These are phyloP conservation scores for Elymus sibiricus DNA, from an alignment of 176 grass and related monocot genomes.

Conservation along the genomic window DNA sequence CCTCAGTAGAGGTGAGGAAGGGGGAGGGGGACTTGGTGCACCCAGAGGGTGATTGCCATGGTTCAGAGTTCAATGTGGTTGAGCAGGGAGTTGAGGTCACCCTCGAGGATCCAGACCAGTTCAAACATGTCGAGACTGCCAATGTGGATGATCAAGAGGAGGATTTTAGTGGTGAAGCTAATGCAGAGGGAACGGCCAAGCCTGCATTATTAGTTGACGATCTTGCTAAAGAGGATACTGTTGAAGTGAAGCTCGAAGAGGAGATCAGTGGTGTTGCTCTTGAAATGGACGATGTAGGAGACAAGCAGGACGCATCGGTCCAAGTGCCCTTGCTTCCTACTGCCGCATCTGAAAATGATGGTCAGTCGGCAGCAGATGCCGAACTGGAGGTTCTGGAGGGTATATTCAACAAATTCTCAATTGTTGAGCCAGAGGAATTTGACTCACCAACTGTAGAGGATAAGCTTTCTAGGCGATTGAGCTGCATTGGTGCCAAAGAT, in stretches of 20 bases:
- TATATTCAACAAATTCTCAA: conserved; percentile 51
- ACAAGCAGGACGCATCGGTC: background rate
- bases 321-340: background rate
- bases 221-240: conserved; percentile 2
- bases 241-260: conserved; percentile 27
- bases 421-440: conserved; percentile 48
- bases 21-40: conserved; percentile 18
- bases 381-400: conserved; percentile 48
- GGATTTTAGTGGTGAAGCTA: background rate
- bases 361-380: conserved; percentile 28
- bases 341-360: background rate
- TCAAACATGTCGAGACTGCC: conserved; percentile 11
- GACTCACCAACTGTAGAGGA: conserved; percentile 45
- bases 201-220: background rate
- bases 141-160: background rate
- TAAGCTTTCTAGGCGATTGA: conserved; percentile 40
- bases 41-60: conserved; percentile 20
- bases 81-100: conserved; percentile 69
- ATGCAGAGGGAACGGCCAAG: conserved; percentile 5
- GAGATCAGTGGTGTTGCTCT: background rate
- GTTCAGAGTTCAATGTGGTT: conserved; percentile 55
- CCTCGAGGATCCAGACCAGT: conserved; percentile 36
- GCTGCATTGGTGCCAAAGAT: conserved; percentile 37
- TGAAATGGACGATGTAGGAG: conserved; percentile 10
- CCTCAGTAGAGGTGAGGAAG: conserved; percentile 51